Base-by-base conservation (phyloP, 768 basidiomycete species). In the Panaeolus cyanescens region DNA sequence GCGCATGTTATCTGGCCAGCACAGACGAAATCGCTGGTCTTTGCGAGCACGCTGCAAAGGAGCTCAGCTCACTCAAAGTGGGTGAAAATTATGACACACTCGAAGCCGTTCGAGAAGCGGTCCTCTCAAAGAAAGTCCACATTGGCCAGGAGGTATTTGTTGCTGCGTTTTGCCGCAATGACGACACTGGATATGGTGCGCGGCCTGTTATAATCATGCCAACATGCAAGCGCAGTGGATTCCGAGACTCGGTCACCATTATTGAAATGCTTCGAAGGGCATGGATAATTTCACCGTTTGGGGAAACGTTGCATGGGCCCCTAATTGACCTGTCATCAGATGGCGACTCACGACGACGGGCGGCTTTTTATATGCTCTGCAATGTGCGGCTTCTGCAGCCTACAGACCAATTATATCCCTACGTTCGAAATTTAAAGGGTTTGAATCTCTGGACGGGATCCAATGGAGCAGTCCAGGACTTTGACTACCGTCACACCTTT, bases 101-200 rank as follows among this genome's bases (percentile, higher is more conserved):
- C 3, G 42, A 58, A 9, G 58, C 59, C 0, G 59, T 70, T 1
- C 59, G 57, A 9, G 13, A 32, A 2, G 73, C 70, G 6, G 63
- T 73, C 2, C 45, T 34, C 0, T 64, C 67, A 0, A 67, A 65
- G 0, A 64, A 54, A 12, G 59, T 74, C 1, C 72, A 75, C 60
- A 58, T 74, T 42, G 74, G 66, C 4, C 55, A 71, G 40, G 74
- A 76, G 57, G 59, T 67, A 5, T 67, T 71, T 55, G 72, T 75
- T 1, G 66, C 64, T 12, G 72, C 72, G 2, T 58, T 72, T 34
- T 56, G 66, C 0, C 62, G 64, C 10, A 62, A 67, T 58, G 63
- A 63, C 36, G 55, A 63, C 31, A 56, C 20, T 0, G 59, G 59
- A 19, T 70, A 70, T 33, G 66, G 66, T 15, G 69, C 70, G 0